These are phyloP conservation scores for Reticulascus tulasneorum DNA, from an alignment of 2,329 filamentous ascomycete species.

Conservation along the genomic window DNA sequence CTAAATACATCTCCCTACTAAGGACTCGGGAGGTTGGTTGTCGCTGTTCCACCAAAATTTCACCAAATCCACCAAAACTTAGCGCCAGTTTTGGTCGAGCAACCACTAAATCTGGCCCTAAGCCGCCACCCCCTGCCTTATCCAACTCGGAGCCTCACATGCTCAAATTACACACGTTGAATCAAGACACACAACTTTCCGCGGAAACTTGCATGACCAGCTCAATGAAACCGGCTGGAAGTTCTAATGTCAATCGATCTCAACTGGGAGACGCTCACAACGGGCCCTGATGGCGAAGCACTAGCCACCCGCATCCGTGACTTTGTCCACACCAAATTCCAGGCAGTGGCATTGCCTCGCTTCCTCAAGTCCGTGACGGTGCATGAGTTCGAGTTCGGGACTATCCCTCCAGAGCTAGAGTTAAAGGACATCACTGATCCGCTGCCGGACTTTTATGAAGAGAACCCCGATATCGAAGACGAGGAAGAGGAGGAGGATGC, in stretches of 20 bases:
- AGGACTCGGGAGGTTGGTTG: no score
- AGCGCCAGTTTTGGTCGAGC: no score
- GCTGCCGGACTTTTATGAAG: constrained; percentile 92
- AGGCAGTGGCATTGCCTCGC: constrained; percentile 82
- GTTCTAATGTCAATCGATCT: constrained; percentile 88
- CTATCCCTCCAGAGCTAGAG: constrained; percentile 75
- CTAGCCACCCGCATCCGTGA: constrained; percentile 83
- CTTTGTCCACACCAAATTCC: constrained; percentile 95
- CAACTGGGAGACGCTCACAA: constrained; percentile 90
- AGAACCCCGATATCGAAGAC: constrained; percentile 56
- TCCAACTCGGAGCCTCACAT: no score
- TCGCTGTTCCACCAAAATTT: no score
- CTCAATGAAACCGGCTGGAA: no score
- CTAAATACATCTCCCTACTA: no score
- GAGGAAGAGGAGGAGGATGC: constrained; percentile 37
- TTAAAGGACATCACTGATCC: constrained; percentile 97
- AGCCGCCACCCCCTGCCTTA: no score
- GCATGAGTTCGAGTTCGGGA: constrained; percentile 90
- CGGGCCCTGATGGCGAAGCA: constrained; percentile 78
- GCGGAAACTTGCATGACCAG: no score
- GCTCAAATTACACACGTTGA: no score
- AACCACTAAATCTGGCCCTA: no score
- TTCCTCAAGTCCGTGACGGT: constrained; percentile 97
- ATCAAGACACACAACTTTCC: no score
- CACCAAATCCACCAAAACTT: no score